Conservation (phyloP, 257 asterid genomes). For the Nicotiana knightiana region DNA sequence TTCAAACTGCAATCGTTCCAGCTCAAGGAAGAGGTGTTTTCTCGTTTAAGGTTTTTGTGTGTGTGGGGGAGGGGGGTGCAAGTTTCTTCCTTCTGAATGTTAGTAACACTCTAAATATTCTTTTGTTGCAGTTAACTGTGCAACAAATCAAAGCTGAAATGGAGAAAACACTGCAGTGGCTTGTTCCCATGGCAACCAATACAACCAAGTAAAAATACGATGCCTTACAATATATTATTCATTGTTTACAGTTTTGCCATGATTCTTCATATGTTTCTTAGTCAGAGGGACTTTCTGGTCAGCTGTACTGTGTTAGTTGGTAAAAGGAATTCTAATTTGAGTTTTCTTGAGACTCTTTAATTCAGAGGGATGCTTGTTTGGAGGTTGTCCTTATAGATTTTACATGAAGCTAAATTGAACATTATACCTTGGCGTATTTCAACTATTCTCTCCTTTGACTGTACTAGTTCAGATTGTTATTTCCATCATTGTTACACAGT, state of each 20-base stretch:
- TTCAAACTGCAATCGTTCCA: constrained; percentile 65
- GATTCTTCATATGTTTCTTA: background rate
- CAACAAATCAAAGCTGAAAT: constrained; percentile 78
- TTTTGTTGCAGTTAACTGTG: constrained; percentile 47
- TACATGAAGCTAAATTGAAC: background rate
- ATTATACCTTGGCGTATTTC: background rate
- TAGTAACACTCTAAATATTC: background rate
- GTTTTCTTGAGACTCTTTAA: background rate
- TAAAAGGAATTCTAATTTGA: background rate
- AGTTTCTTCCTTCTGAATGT: constrained; percentile 6
- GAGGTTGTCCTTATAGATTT: background rate
- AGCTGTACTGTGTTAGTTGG: background rate
- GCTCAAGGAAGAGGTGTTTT: constrained; percentile 63
- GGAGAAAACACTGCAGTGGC: constrained; percentile 95
- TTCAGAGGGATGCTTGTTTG: background rate
- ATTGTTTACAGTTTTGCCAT: background rate
- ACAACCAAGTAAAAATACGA: constrained; percentile 70
- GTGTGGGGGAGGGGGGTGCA: background rate
- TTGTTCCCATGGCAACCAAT: constrained; percentile 89
- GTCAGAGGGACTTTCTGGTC: background rate
- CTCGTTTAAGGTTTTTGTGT: background rate
- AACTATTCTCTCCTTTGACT: background rate
- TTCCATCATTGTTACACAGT: background rate
- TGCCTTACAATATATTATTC: background rate
- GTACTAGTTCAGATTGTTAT: background rate